Base-by-base conservation (phyloP, 805 yeast genomes). In the Wickerhamomyces queroliae region DNA sequence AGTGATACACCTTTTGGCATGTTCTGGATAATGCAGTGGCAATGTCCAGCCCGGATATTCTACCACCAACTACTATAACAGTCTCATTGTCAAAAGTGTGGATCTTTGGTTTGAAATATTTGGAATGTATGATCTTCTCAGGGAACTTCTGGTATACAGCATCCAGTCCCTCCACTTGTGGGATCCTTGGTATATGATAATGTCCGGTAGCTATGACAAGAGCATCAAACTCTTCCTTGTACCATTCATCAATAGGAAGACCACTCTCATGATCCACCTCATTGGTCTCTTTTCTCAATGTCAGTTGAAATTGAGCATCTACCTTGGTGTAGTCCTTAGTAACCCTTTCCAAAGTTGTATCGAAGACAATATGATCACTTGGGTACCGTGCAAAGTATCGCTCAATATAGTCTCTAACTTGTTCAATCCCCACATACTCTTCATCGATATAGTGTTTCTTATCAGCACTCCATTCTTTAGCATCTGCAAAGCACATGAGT, bases 21-120 rank as follows among this genome's bases (percentile, higher is more conserved):
- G 35, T 35, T 11, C 27, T 36, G 2, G 35, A 20, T 18, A 36
- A 22, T 13, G 38, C 17, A 16, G 24, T 36, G 12, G 31, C 38
- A 78, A 62, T 49, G 50, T 83, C 93, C 15, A 72, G 67, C 12
- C 86, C 91, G 31, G 83, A 75, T 5, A 86, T 76, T 9, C 77
- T 74, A 44, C 75, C 76, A 1, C 90, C 90, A n/a, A 83, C 69
- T 4, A 82, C 67, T 35, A 83, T 56, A 5, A 77, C 72, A 10
- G 51, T 62, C 38, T 56, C 43, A 26, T 41, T 48, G 25, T 42
- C 38, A 40, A 50, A 59, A 5, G 29, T 32, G 1, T 44, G 43
- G 1, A 50, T 44, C 3, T 29, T 39, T 6, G n/a, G 55, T 33
- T 39, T 52, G 52, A 48, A 51, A 47, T 33, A 56, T 27, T 41